Evolutionary conservation across 2,329 filamentous ascomycete genomes (phyloP), one percentile per base, ranked within the genome.

Genomic region (Fusarium staphyleae): DNA sequence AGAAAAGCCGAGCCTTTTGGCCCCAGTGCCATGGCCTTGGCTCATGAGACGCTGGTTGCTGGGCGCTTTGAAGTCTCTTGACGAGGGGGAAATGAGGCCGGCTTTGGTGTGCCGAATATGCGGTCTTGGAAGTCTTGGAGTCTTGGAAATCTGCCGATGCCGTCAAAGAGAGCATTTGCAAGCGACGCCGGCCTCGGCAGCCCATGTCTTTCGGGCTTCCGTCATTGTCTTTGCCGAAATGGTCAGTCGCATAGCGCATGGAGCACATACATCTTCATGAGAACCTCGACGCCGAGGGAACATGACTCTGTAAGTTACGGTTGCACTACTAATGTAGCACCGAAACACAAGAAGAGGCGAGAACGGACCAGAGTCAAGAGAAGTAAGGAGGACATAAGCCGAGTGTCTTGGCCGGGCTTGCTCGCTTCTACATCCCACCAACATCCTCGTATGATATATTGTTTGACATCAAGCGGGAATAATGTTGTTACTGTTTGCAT

Each of bases 21-120:
- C 52, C 62, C 55, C 55, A 56, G 49, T 58, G 57, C 62, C 60
- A 67, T 61, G 54, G 57, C 46, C 62, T 66, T 66, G 64, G 64
- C 64, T 62, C 48, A 63, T 61, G 60, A 62, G 62, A 51, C 37
- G 59, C 56, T 53, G 48, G 48, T 50, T 63, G 41, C 61, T 65
- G 45, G 61, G 55, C 60, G 55, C 45, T 46, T 58, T 46, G 41
- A 45, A 36, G 32, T 58, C 47, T 50, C 45, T 55, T 55, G 53
- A 66, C 48, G 24, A 45, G 46, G 36, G 45, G 56, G 61, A 65
- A 66, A 66, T 65, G 64, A 66, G 52, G 47, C 42, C 61, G 59
- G 62, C 62, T 50, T 58, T 36, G 35, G 47, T 62, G 59, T 66
- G 63, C 64, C 64, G 64, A 62, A 50, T 45, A 57, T 62, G 53